phyloP scores from a whole-genome alignment of 345 rosid species.

The Corchorus olitorius region DNA sequence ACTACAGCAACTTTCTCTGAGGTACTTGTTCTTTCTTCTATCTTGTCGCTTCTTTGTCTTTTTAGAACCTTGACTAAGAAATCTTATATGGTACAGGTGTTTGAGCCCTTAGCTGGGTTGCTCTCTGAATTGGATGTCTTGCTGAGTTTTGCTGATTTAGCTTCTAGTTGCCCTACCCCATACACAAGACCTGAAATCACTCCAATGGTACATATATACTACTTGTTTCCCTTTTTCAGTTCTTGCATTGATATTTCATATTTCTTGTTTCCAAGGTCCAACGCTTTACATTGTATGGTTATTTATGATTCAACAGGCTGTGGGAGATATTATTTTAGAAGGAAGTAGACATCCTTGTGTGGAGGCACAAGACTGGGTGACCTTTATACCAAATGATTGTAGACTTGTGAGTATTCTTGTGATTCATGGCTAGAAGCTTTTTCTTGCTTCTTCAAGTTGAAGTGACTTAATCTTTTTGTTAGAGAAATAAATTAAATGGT shows the following conservation, averaged over 20 bases:
- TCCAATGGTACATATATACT: constrained; percentile 53
- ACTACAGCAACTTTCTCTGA: constrained; percentile 83
- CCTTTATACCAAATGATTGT: constrained; percentile 97
- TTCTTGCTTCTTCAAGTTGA: constrained; percentile 30
- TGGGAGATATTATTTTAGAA: constrained; percentile 79
- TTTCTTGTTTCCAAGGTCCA: constrained; percentile 12
- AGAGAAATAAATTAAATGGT: too few species aligned
- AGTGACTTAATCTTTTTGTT: background rate
- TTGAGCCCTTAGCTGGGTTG: constrained; percentile 66
- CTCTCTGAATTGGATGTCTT: constrained; percentile 94
- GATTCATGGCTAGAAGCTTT: background rate
- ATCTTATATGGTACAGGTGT: constrained; percentile 60
- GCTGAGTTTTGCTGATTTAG: constrained; percentile 94
- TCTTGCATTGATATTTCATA: constrained; percentile 16
- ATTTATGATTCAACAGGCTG: constrained; percentile 53
- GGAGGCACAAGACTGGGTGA: constrained; percentile 99
- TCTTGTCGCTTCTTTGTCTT: constrained; percentile 11
- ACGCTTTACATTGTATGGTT: background rate
- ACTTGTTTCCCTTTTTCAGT: constrained; percentile 21
- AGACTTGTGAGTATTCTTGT: constrained; percentile 66
- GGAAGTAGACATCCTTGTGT: constrained; percentile 98
- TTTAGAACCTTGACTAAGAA: constrained; percentile 12
- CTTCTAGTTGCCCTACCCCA: constrained; percentile 86
- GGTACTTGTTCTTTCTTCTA: constrained; percentile 42
- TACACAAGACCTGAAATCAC: constrained; percentile 92